Conservation (phyloP, 2,329 filamentous ascomycete species). For the Aspergillus glaucus region DNA sequence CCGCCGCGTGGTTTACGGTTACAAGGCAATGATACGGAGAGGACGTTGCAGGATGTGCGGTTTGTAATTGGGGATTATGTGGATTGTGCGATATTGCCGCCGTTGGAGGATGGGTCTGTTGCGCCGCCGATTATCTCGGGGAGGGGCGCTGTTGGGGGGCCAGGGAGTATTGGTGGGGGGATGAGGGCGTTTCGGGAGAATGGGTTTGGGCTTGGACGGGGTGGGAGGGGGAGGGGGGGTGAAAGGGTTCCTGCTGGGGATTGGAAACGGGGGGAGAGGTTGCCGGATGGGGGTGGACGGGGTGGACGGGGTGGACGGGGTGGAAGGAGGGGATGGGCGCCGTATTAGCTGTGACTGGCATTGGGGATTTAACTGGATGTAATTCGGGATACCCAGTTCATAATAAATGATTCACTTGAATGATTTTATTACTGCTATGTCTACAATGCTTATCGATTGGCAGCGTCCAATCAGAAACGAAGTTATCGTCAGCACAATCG, state of each 20-base stretch:
- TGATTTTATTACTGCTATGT: neutral
- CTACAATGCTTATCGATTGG: neutral
- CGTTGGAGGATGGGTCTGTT: slow-evolving; percentile 66
- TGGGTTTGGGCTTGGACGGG: slow-evolving; percentile 40
- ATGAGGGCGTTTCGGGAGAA: slow-evolving; percentile 42
- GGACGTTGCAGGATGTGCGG: slow-evolving; percentile 67
- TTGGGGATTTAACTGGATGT: neutral
- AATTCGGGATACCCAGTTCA: neutral
- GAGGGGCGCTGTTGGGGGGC: slow-evolving; percentile 36
- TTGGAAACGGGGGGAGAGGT: slow-evolving; percentile 44
- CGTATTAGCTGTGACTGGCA: slow-evolving; percentile 21
- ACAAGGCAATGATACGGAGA: slow-evolving; percentile 57
- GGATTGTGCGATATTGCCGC: slow-evolving; percentile 72
- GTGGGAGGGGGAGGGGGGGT: slow-evolving; percentile 39
- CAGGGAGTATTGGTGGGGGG: slow-evolving; percentile 26
- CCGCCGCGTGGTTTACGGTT: slow-evolving; percentile 32
- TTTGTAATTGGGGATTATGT: slow-evolving; percentile 90
- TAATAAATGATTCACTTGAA: neutral
- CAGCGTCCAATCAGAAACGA: neutral
- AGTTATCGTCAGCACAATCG: too few species aligned
- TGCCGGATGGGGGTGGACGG: slow-evolving; percentile 32
- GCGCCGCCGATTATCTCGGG: slow-evolving; percentile 54
- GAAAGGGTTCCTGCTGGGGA: slow-evolving; percentile 40
- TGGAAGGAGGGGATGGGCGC: slow-evolving; percentile 36
- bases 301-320: slow-evolving; percentile 29